phyloP scores from a whole-genome alignment of 2,329 filamentous ascomycete species.

The Colletotrichum chrysophilum region DNA sequence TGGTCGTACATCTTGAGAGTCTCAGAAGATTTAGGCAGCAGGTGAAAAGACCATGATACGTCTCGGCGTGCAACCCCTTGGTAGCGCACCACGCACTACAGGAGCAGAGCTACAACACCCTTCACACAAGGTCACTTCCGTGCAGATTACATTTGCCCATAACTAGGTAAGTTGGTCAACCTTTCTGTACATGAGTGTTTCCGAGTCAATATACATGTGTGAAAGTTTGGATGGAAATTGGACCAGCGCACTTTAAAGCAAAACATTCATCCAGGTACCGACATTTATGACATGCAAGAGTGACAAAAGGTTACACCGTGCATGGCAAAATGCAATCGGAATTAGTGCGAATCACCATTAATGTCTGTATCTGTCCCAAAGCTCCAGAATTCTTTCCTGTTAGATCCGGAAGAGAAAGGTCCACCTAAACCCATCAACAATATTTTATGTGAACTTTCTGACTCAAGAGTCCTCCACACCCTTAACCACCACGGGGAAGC shows the following conservation, averaged over 20 bases:
- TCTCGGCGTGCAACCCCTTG: too few relatives aligned
- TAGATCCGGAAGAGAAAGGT: not conserved
- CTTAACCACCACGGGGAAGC: not conserved
- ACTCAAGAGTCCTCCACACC: not conserved
- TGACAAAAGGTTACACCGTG: not conserved
- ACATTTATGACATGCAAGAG: not conserved
- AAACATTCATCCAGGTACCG: not conserved
- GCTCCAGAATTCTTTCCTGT: not conserved
- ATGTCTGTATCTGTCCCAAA: not conserved
- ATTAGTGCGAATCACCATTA: not conserved
- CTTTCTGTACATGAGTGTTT: too few relatives aligned
- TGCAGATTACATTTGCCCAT: too few relatives aligned
- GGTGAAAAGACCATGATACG: too few relatives aligned
- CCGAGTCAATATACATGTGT: too few relatives aligned
- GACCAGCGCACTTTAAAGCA: not conserved
- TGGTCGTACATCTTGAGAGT: too few relatives aligned
- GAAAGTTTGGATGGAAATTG: too few relatives aligned
- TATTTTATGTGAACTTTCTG: not conserved
- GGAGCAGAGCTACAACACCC: too few relatives aligned
- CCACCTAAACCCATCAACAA: not conserved
- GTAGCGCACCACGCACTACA: too few relatives aligned
- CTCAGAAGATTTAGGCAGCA: too few relatives aligned
- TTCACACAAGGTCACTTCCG: too few relatives aligned
- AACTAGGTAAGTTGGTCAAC: too few relatives aligned
- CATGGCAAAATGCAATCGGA: not conserved